Evolutionary conservation across 345 rosid genomes (phyloP).

Genomic region (Gossypium herbaceum): DNA sequence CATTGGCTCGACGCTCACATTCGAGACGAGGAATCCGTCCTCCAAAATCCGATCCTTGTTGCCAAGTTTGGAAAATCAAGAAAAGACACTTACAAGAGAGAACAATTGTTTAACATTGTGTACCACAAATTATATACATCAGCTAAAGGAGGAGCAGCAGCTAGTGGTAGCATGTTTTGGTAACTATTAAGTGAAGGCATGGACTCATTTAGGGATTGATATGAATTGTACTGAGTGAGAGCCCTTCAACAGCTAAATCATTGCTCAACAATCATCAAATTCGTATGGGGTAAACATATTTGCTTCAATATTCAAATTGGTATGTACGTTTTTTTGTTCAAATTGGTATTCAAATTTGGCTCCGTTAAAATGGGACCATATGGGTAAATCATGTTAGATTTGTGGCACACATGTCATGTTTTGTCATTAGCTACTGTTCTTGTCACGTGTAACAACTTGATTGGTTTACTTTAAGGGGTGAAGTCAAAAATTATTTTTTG

Average conservation of each 20-base stretch:
- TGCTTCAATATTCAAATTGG: too few relatives aligned
- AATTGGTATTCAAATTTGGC: too few relatives aligned
- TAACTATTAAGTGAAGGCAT: constrained; percentile 72
- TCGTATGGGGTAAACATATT: constrained; percentile 25
- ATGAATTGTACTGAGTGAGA: constrained; percentile 56
- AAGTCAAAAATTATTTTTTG: too few relatives aligned
- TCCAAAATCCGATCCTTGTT: constrained; percentile 65
- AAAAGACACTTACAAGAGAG: constrained; percentile 55
- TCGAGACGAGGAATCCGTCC: constrained; percentile 60
- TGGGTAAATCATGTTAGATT: too few relatives aligned
- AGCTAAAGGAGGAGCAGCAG: constrained; percentile 73
- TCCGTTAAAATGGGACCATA: too few relatives aligned
- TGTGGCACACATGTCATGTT: too few relatives aligned
- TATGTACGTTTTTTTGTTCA: too few relatives aligned
- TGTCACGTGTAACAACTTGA: too few relatives aligned
- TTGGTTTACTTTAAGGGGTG: too few relatives aligned
- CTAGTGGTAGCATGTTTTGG: constrained; percentile 88
- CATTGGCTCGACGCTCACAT: constrained; percentile 69
- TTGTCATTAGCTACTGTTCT: too few relatives aligned
- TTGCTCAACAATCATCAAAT: constrained; percentile 53
- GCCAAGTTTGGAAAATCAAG: constrained; percentile 75
- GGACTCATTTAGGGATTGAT: constrained; percentile 76
- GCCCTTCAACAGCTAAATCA: constrained; percentile 64
- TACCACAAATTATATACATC: constrained; percentile 64
- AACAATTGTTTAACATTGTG: constrained; percentile 49